Conservation (phyloP, 2,329 filamentous ascomycete genomes). For the Fusarium penzigii region DNA sequence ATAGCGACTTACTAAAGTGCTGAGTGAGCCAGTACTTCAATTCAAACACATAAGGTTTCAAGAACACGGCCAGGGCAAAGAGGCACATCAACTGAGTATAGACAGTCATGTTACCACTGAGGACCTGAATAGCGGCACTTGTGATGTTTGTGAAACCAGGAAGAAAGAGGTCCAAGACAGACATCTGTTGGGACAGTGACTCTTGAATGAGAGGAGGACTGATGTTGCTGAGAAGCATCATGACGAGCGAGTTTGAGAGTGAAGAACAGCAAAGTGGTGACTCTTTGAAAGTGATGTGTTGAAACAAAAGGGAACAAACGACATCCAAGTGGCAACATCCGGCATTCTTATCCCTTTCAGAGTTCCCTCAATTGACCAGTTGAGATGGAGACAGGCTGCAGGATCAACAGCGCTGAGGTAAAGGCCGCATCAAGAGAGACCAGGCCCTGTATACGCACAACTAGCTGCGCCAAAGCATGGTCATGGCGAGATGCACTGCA, state of each 20-base stretch:
- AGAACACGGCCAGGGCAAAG: constrained; percentile 9
- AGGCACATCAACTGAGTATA: constrained; percentile 11
- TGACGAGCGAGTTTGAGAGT: constrained; percentile 1
- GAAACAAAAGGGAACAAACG: constrained; percentile 1
- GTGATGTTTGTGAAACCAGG: constrained; percentile 11
- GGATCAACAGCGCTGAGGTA: constrained; percentile 1
- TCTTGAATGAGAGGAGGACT: constrained; percentile 8
- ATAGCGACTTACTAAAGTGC: constrained; percentile 5
- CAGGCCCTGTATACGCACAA: neutral
- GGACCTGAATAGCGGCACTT: constrained; percentile 1
- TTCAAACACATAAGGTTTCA: constrained; percentile 5
- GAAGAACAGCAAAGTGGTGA: neutral
- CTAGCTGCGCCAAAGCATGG: neutral
- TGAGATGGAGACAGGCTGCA: no score
- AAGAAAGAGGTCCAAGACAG: no score
- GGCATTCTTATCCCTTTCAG: constrained; percentile 9
- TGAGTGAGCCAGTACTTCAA: constrained; percentile 6
- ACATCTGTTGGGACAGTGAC: constrained; percentile 6
- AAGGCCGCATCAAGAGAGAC: constrained; percentile 4
- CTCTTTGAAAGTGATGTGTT: constrained; percentile 2
- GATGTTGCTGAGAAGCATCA: constrained; percentile 6
- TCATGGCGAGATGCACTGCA: neutral
- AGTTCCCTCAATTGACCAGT: neutral
- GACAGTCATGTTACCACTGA: constrained; percentile 5
- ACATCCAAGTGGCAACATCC: neutral